Evolutionary conservation across 306 rosid species (phyloP), one percentile per base, ranked within the genome.

Genomic region (Rosa chinensis): DNA sequence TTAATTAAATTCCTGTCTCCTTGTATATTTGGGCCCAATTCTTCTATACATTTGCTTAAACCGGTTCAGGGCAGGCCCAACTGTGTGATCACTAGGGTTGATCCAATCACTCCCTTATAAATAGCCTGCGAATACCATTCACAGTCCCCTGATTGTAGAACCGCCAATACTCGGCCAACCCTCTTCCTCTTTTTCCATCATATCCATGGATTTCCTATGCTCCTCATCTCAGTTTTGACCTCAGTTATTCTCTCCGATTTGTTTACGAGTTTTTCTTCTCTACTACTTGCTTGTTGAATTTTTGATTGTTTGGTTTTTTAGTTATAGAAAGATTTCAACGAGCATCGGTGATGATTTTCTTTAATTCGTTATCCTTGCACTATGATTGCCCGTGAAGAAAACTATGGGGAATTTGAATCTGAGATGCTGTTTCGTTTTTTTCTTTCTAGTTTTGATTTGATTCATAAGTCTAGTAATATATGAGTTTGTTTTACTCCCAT

Each of bases 351-450:
- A 80, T 80, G 87, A 80, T 21, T 70, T 49, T 12, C 58, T 32
- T 80, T 25, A 25, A 32, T 47, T 58, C 18, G 87, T 77, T 84
- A 80, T 84, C 94, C 92, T 91, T 91, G 93, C 96, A 91, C 92
- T 88, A 79, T 84, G 96, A 91, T 91, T 87, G 70, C 11, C 32
- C 5, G 83, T 92, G 97, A 92, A 92, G 97, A 90, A 85, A 55
- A n/a, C 56, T 21, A 81, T 74, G 89, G 97, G 85, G 86, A 83
- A 68, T 73, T 9, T 73, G 74, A 56, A 43, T 91, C 94, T 90
- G 92, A 90, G 92, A 85, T 85, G 92, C 89, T 32, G 37, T 81
- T 32, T 66, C 13, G 1, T 35, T n/a, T 17, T 48, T 6, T 9
- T 48, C 1, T 1, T n/a, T 18, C 5, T 13, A 23, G 37, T 32